Conservation (phyloP, 331 rosid species). For the Quercus phellos region DNA sequence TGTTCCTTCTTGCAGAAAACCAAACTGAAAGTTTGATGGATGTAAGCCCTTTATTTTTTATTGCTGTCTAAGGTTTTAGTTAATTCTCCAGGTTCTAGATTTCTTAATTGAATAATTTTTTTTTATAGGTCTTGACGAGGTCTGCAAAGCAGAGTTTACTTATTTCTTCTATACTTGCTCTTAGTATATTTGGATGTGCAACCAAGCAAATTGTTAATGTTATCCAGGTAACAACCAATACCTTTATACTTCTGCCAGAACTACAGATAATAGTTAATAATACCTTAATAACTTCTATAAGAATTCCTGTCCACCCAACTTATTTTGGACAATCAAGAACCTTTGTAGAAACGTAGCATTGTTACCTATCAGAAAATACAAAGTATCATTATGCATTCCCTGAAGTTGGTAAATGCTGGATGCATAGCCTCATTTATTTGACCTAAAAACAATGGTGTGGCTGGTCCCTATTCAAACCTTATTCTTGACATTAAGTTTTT, state of each 20-base stretch:
- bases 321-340: background rate
- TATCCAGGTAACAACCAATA: slow-evolving; percentile 60
- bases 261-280: background rate
- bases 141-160: slow-evolving; percentile 41
- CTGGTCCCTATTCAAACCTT: background rate
- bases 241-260: background rate
- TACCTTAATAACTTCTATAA: background rate
- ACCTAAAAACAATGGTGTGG: background rate
- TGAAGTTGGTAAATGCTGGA: background rate
- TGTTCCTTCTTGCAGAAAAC: slow-evolving; percentile 68
- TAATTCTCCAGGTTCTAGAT: slow-evolving; percentile 7
- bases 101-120: slow-evolving; percentile 18
- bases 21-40: slow-evolving; percentile 55
- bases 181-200: slow-evolving; percentile 82
- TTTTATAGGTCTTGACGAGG: slow-evolving; percentile 54
- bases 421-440: background rate
- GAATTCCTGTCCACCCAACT: background rate
- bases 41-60: slow-evolving; percentile 41
- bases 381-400: background rate
- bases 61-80: slow-evolving; percentile 3
- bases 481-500: too few relatives aligned
- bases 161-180: slow-evolving; percentile 47
- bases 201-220: slow-evolving; percentile 78
- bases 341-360: too few relatives aligned
- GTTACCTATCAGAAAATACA: background rate